These are phyloP conservation scores for Paradendryphiella salina DNA, from an alignment of 2,329 filamentous ascomycete species.

Conservation along the genomic window DNA sequence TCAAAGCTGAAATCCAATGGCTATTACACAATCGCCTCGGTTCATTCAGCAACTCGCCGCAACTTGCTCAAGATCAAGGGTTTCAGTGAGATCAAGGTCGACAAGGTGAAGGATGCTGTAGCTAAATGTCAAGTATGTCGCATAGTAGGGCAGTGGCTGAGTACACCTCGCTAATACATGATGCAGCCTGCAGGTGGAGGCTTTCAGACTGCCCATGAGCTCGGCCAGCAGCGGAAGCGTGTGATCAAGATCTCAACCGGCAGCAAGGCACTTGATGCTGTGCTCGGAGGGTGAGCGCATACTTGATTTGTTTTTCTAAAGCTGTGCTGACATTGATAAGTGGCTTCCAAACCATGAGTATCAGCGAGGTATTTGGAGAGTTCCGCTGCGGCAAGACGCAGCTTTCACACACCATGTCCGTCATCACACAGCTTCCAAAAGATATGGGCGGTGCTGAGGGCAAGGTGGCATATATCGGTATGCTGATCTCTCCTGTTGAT, in stretches of 20 bases:
- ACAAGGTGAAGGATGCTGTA: conserved; percentile 70
- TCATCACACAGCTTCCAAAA: conserved; percentile 62
- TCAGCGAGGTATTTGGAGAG: conserved; percentile 66
- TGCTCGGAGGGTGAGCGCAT: conserved; percentile 61
- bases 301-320: not conserved
- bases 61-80: conserved; percentile 68
- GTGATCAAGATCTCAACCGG: conserved; percentile 69
- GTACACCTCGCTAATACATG: conserved; percentile 10
- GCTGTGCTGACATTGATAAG: conserved; percentile 42
- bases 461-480: conserved; percentile 69
- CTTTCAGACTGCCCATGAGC: conserved; percentile 68
- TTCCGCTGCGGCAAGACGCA: conserved; percentile 71
- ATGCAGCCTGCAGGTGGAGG: conserved; percentile 60
- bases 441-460: conserved; percentile 68
- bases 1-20: conserved; percentile 65
- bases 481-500: not conserved
- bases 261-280: conserved; percentile 68
- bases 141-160: not conserved
- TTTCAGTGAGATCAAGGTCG: conserved; percentile 70
- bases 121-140: conserved; percentile 60
- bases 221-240: conserved; percentile 64
- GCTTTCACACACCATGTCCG: conserved; percentile 69
- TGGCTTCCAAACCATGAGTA: conserved; percentile 71
- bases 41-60: conserved; percentile 63
- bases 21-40: conserved; percentile 65